phyloP scores from a whole-genome alignment of 345 rosid species.

The Lepidium sativum region DNA sequence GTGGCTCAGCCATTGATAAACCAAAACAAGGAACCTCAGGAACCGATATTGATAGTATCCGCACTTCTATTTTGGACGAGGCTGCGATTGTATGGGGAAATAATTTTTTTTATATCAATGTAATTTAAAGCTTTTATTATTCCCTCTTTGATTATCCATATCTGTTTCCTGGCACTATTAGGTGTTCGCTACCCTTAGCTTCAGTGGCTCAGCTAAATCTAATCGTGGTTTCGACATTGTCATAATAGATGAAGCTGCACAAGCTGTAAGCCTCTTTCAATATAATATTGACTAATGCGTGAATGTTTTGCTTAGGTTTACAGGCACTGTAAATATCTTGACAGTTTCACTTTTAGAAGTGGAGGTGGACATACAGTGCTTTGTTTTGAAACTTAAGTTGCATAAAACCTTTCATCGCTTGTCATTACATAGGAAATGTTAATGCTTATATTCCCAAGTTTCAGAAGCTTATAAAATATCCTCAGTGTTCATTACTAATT shows the following conservation, averaged over 20 bases:
- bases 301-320: not conserved
- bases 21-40: slow-evolving; percentile 63
- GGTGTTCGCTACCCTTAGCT: slow-evolving; percentile 94
- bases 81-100: slow-evolving; percentile 68
- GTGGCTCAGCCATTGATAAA: slow-evolving; percentile 53
- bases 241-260: slow-evolving; percentile 98
- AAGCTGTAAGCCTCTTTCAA: slow-evolving; percentile 60
- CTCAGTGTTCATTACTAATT: not conserved
- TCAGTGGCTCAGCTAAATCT: slow-evolving; percentile 77
- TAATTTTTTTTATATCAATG: not conserved
- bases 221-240: slow-evolving; percentile 85
- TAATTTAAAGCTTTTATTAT: not conserved
- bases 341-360: not conserved
- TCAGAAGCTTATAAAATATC: not conserved
- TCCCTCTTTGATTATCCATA: not conserved
- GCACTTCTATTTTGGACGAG: slow-evolving; percentile 76
- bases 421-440: not conserved
- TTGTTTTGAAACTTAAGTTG: not conserved
- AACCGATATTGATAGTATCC: slow-evolving; percentile 61
- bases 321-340: not conserved
- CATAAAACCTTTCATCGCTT: not conserved
- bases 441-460: not conserved
- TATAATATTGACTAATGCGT: not conserved
- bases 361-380: not conserved
- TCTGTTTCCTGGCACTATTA: slow-evolving; percentile 29